phyloP scores from a whole-genome alignment of 2,329 filamentous ascomycete species.

The Cladosporium colombiae region DNA sequence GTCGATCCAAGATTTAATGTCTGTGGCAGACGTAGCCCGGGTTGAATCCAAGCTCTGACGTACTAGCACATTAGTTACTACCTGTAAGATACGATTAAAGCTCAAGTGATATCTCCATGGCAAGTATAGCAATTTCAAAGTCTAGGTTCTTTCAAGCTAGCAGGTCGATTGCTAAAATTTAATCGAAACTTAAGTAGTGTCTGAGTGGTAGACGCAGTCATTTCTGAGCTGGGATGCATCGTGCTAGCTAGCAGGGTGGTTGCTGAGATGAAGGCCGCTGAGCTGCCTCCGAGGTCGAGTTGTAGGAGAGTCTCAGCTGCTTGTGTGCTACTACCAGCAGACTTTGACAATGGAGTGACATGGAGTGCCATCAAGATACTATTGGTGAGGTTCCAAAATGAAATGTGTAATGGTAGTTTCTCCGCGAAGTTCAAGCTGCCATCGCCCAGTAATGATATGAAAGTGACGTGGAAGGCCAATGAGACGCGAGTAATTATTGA shows the following conservation, averaged over 20 bases:
- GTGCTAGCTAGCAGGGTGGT: no score
- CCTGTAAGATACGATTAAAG: background rate
- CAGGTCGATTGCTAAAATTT: background rate
- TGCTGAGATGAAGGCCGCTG: background rate
- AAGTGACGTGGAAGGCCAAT: background rate
- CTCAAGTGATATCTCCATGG: background rate
- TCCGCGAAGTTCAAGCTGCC: background rate
- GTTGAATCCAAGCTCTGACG: background rate
- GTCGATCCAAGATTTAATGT: no score
- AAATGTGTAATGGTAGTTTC: background rate
- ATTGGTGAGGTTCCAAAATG: background rate
- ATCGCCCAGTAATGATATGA: background rate
- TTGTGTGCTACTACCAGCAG: background rate
- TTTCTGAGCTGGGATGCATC: no score
- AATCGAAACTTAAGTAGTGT: background rate
- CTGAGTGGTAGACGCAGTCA: no score
- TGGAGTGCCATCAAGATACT: background rate
- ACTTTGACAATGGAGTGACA: background rate
- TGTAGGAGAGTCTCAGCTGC: background rate
- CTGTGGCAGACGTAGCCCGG: background rate
- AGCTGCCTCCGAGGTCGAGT: background rate
- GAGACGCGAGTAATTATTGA: background rate
- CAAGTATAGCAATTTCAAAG: background rate
- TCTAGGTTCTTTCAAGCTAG: background rate
- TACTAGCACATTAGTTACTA: background rate